Evolutionary conservation across 495 filamentous ascomycete genomes (phyloP).

Genomic region (Podospora bellae-mahoneyi): DNA sequence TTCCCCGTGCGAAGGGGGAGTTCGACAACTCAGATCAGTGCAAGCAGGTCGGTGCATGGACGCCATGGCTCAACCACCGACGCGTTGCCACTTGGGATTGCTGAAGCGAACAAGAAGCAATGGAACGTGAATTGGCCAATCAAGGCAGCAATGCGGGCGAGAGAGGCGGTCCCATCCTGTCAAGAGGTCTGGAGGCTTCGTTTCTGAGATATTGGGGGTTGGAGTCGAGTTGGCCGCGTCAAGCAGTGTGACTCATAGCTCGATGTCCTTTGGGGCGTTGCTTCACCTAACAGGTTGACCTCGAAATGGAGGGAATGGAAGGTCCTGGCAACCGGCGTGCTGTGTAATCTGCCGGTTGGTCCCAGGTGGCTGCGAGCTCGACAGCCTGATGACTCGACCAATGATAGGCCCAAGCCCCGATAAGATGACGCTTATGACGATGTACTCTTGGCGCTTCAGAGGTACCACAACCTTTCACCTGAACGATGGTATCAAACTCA

Average conservation of each 20-base stretch:
- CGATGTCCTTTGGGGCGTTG: not conserved
- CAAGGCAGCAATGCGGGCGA: constrained; percentile 11
- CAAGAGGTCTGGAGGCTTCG: constrained; percentile 6
- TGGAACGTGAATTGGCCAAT: constrained; percentile 34
- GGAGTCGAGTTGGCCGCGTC: not conserved
- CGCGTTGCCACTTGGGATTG: constrained; percentile 22
- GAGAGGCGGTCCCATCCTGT: constrained; percentile 24
- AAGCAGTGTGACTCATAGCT: constrained; percentile 20
- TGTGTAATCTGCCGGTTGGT: not conserved
- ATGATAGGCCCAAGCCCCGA: constrained; percentile 20
- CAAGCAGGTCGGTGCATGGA: not conserved
- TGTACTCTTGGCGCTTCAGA: constrained; percentile 22
- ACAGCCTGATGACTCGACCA: constrained; percentile 14
- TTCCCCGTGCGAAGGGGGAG: not conserved
- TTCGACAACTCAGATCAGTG: not conserved
- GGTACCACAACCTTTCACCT: constrained; percentile 13
- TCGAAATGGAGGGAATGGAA: not conserved
- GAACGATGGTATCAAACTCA: constrained; percentile 1
- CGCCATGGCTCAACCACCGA: constrained; percentile 11
- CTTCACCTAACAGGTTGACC: not conserved
- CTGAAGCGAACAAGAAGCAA: constrained; percentile 21
- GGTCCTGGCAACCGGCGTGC: not conserved
- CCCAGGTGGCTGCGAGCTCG: not conserved
- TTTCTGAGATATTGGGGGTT: constrained; percentile 6
- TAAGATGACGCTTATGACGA: constrained; percentile 13